A percentile compares a stretch with the other conserved stretches of the same genome.
These are phyloP conservation scores for Sabuloglossum arenarium DNA, from an alignment of 495 filamentous ascomycete genomes.

Conservation along the genomic window DNA sequence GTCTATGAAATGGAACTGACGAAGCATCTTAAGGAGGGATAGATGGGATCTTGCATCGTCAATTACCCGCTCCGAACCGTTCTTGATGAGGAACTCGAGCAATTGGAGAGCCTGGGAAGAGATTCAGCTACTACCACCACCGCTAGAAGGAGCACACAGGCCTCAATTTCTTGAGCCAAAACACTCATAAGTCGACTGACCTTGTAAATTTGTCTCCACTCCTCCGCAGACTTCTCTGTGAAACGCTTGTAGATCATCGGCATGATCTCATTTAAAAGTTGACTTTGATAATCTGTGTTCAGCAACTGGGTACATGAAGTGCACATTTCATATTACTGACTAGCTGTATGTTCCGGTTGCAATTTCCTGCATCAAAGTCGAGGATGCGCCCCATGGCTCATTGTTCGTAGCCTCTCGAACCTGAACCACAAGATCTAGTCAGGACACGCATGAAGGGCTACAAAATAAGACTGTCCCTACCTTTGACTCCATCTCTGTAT, in stretches of 20 bases:
- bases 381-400: constrained; percentile 89
- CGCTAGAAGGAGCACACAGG: background rate
- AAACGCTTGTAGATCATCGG: constrained; percentile 99
- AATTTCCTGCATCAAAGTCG: constrained; percentile 85
- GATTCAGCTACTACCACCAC: background rate
- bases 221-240: constrained; percentile 92
- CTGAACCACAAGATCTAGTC: constrained; percentile 17
- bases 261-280: constrained; percentile 98
- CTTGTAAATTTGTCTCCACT: constrained; percentile 99
- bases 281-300: constrained; percentile 27
- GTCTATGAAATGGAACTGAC: constrained; percentile 96
- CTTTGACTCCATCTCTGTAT: constrained; percentile 99
- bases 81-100: constrained; percentile 94
- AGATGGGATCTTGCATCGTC: constrained; percentile 93
- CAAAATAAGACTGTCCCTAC: constrained; percentile 19
- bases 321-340: constrained; percentile 29
- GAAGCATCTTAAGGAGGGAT: constrained; percentile 90
- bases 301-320: background rate
- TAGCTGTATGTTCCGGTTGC: constrained; percentile 96
- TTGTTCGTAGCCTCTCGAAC: constrained; percentile 96
- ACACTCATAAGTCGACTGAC: constrained; percentile 14
- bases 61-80: constrained; percentile 92
- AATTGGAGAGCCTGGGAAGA: constrained; percentile 55
- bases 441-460: background rate
- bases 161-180: no score